Percentiles rank a stretch among this genome's conserved stretches.
phyloP scores from a whole-genome alignment of 345 rosid species.

The Noccaea bulbosa region DNA sequence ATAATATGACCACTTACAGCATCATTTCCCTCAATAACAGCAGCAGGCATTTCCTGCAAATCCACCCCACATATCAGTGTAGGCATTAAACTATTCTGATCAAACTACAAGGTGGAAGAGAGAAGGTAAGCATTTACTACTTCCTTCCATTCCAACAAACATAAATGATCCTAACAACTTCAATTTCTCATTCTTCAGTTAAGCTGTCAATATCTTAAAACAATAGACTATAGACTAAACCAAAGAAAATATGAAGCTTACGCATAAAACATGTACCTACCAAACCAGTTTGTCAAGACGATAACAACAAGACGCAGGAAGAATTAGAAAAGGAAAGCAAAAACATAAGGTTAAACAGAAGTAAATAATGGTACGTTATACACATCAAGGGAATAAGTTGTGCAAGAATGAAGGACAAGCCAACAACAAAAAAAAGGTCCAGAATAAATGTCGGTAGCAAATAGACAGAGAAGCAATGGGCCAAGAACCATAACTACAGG shows the following conservation, averaged over 20 bases:
- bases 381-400: slow-evolving; percentile 45
- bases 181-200: background rate
- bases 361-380: slow-evolving; percentile 6
- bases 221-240: background rate
- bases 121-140: slow-evolving; percentile 10
- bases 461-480: slow-evolving; percentile 25
- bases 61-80: slow-evolving; percentile 22
- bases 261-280: background rate
- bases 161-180: background rate
- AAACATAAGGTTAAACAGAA: background rate
- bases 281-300: background rate
- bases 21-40: slow-evolving; percentile 61
- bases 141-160: background rate
- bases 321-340: slow-evolving; percentile 4
- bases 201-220: background rate
- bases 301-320: background rate
- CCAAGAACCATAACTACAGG: slow-evolving; percentile 14
- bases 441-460: slow-evolving; percentile 14
- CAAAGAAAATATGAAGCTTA: background rate
- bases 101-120: background rate
- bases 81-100: slow-evolving; percentile 2
- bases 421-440: background rate
- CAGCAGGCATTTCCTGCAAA: slow-evolving; percentile 64
- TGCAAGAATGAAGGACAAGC: slow-evolving; percentile 33
- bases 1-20: slow-evolving; percentile 75